These are phyloP conservation scores for Rhodocollybia butyracea DNA, from an alignment of 768 basidiomycete genomes.

Conservation along the genomic window DNA sequence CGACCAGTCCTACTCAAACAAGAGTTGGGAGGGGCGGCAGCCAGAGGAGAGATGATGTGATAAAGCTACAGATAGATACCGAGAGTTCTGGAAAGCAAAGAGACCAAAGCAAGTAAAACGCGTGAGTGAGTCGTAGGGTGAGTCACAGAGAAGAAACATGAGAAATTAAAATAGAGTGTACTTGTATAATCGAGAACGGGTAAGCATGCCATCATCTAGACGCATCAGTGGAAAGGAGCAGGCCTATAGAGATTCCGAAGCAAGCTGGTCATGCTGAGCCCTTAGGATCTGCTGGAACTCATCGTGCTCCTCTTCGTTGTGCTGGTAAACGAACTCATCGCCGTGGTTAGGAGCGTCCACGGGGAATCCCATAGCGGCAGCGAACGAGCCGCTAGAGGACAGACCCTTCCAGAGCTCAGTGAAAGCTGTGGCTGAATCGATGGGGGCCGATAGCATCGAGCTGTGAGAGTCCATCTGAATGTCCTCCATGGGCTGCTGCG, in stretches of 20 bases:
- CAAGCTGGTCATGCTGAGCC: background rate
- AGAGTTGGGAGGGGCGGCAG: background rate
- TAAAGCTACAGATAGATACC: background rate
- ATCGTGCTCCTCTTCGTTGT: no score
- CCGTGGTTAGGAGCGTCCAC: background rate
- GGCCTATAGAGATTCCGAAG: background rate
- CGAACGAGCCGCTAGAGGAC: slow-evolving; percentile 3
- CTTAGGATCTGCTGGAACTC: background rate
- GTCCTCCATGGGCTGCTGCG: background rate
- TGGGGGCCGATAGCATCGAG: background rate
- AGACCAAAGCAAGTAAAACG: background rate
- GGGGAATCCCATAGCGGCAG: background rate
- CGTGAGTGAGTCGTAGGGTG: background rate
- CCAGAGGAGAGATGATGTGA: background rate
- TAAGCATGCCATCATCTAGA: no score
- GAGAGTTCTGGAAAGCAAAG: background rate
- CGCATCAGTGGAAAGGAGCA: background rate
- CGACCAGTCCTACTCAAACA: background rate
- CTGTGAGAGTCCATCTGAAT: background rate
- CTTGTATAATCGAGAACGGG: no score
- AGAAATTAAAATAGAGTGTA: no score
- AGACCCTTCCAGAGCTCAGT: slow-evolving; percentile 5
- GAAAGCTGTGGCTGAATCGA: slow-evolving; percentile 1
- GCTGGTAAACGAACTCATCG: background rate
- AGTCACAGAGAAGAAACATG: background rate